Base-by-base conservation (phyloP, 768 basidiomycete genomes). In the Tricholoma saponaceum region DNA sequence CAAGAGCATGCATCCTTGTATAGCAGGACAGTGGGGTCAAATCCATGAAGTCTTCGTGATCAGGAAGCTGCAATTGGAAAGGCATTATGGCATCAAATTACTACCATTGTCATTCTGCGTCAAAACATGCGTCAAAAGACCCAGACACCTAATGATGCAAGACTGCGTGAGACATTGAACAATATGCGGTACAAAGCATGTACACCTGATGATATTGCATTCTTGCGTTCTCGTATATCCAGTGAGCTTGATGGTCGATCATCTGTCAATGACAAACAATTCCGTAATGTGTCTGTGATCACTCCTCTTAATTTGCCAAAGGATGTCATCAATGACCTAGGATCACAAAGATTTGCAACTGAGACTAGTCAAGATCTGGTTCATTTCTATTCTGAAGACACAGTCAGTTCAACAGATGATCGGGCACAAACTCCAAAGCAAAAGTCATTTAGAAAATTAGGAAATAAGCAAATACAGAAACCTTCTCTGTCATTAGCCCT, bases 381-480 rank as follows among this genome's bases (percentile, higher is more conserved):
- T 18, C 2, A 62, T 22, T 72, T 71, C 52, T 65, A 66, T 52
- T 68, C 69, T 18, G 35, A 63, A 28, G 67, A 69, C 20, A 58
- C 37, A 37, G 28, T 54, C 16, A 54, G 26, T 12, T 66, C 64
- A 10, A 67, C 68, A 5, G 64, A 54, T 41, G 32, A 69, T 12
- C 57, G 28, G 18, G 35, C 37, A n/a, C 52, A 22, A 30, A 6
- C 39, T 18, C 3, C 37, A 62, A 12, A 22, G 32, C 2, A 30
- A 61, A 58, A 77, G 76, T 57, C 74, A 72, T 73, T 10, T 71
- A 26, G 72, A 74, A 55, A 57, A 28, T 26, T 5, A 56, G 67
- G 44, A 59, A 50, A 3, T 0, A 43, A 28, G 52, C 63, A 1
- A 70, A 74, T 62, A 22, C 14, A 0, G 57, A 61, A 14, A 4